phyloP scores from a whole-genome alignment of 495 filamentous ascomycete species.

The Saxophila tyrrhenica region DNA sequence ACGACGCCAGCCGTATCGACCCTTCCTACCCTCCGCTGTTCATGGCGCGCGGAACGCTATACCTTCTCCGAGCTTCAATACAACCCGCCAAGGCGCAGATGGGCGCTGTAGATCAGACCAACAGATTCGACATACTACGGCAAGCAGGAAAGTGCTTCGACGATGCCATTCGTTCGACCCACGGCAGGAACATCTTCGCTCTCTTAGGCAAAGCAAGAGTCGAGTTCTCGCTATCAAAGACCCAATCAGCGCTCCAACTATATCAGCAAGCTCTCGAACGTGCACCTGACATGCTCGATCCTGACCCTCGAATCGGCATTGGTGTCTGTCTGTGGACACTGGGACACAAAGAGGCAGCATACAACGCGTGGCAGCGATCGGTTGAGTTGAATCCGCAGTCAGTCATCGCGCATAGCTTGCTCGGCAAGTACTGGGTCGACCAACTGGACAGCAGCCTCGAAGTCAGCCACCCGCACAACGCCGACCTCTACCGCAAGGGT shows the following conservation, averaged over 20 bases:
- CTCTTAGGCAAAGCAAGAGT: conserved; percentile 75
- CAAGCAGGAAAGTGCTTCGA: conserved; percentile 85
- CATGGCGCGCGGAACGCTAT: conserved; percentile 82
- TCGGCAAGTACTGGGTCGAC: conserved; percentile 80
- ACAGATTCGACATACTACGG: conserved; percentile 67
- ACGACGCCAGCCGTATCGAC: conserved; percentile 89
- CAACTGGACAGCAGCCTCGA: conserved; percentile 34
- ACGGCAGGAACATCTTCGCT: conserved; percentile 80
- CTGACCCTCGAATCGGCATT: conserved; percentile 88
- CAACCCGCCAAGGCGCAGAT: conserved; percentile 56
- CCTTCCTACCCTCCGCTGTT: conserved; percentile 79
- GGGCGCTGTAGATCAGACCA: conserved; percentile 54
- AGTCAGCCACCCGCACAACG: conserved; percentile 61
- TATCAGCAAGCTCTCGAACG: conserved; percentile 80
- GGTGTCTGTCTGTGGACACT: conserved; percentile 94
- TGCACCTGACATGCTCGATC: conserved; percentile 81
- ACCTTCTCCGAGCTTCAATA: conserved; percentile 76
- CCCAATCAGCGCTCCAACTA: conserved; percentile 63
- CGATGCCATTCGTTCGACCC: conserved; percentile 72
- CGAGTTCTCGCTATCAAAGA: conserved; percentile 71
- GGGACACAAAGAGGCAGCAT: conserved; percentile 85
- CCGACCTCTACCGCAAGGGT: conserved; percentile 73
- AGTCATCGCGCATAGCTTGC: conserved; percentile 79
- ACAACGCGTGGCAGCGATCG: conserved; percentile 75
- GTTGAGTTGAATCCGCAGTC: conserved; percentile 80